Conservation (phyloP, 2,329 filamentous ascomycete species). For the Penicillium sp. region DNA sequence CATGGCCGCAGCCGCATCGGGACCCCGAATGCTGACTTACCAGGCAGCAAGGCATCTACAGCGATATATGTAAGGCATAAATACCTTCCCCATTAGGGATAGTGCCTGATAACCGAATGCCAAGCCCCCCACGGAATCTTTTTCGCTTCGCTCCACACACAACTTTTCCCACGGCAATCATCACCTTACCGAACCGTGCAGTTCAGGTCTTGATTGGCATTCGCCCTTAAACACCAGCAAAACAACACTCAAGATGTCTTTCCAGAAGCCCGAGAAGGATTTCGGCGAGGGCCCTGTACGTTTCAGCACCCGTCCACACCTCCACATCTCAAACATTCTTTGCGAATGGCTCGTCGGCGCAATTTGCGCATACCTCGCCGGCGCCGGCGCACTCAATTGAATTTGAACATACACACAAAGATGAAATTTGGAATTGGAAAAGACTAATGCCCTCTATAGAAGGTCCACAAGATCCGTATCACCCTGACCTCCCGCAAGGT, state of each 20-base stretch:
- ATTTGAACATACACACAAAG: background rate
- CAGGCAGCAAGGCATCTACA: background rate
- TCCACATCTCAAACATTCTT: background rate
- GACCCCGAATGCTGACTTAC: constrained; percentile 21
- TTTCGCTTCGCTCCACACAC: constrained; percentile 27
- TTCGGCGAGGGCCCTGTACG: constrained; percentile 83
- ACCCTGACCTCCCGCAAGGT: constrained; percentile 96
- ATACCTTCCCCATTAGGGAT: constrained; percentile 31
- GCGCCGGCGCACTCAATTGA: background rate
- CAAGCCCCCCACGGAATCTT: constrained; percentile 35
- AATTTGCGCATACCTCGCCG: constrained; percentile 12
- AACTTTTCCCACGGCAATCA: constrained; percentile 53
- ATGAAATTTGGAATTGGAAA: background rate
- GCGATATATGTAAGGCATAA: background rate
- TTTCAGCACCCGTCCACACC: constrained; percentile 29
- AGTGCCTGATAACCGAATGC: constrained; percentile 47
- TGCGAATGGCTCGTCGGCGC: constrained; percentile 1
- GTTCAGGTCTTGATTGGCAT: constrained; percentile 81
- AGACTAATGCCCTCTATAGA: constrained; percentile 52
- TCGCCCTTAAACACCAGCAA: constrained; percentile 34
- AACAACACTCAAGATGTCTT: constrained; percentile 72
- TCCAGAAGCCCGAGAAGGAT: constrained; percentile 94
- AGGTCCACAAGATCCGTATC: constrained; percentile 98
- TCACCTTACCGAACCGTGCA: constrained; percentile 78
- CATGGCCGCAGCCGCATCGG: constrained; percentile 17